phyloP scores from a whole-genome alignment of 192 early-diverging fungal genomes.

The Podila epigama region DNA sequence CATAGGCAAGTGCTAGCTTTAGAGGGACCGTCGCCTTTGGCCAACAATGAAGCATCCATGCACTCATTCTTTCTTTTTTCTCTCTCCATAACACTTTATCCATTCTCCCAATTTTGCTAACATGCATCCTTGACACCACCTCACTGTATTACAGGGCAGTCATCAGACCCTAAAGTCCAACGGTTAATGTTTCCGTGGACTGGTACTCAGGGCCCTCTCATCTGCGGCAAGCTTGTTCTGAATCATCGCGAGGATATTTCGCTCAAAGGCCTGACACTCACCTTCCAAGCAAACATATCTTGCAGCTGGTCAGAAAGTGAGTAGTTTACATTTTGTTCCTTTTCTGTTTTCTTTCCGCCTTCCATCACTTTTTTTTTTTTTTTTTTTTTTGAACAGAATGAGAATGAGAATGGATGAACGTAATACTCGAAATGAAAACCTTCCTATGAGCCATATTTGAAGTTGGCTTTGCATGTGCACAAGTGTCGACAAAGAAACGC shows the following conservation, averaged over 20 bases:
- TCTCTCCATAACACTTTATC: neutral
- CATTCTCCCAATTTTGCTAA: neutral
- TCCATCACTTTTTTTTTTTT: neutral
- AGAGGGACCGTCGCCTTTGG: too few relatives aligned
- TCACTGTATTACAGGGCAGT: conserved; percentile 7
- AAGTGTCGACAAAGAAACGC: too few relatives aligned
- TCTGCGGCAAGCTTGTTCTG: conserved; percentile 45
- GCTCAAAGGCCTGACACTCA: conserved; percentile 24
- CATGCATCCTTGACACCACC: neutral
- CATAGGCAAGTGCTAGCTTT: conserved; percentile 13
- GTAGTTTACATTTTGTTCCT: neutral
- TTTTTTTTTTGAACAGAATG: neutral
- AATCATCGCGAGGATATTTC: conserved; percentile 33
- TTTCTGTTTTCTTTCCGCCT: neutral
- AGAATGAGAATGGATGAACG: too few relatives aligned
- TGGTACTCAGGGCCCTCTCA: conserved; percentile 34
- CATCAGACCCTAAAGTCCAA: conserved; percentile 16
- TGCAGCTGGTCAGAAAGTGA: conserved; percentile 38
- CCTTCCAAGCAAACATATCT: conserved; percentile 29
- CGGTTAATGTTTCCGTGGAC: conserved; percentile 44
- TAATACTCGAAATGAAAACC: too few relatives aligned
- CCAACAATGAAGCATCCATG: too few relatives aligned
- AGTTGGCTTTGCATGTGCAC: too few relatives aligned
- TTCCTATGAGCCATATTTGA: too few relatives aligned
- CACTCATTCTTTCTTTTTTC: neutral